phyloP scores from a whole-genome alignment of 306 rosid genomes.

The Erythrophleum fordii region DNA sequence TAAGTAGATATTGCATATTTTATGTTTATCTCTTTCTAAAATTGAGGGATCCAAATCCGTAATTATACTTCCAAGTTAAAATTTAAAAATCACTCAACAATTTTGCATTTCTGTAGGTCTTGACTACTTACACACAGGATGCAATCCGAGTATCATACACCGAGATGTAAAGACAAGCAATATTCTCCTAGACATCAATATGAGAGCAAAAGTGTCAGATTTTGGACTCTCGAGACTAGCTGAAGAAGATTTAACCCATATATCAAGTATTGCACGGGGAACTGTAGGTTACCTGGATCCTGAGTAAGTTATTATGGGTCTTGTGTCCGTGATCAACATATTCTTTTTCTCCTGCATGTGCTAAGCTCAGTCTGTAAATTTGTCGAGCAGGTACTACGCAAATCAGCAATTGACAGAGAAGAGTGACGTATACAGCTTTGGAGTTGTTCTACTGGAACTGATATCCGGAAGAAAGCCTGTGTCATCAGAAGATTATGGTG shows the following conservation, averaged over 20 bases:
- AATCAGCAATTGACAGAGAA: slow-evolving; percentile 90
- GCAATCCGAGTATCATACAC: slow-evolving; percentile 97
- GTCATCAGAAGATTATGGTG: slow-evolving; percentile 83
- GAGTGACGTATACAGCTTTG: slow-evolving; percentile 94
- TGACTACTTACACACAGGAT: slow-evolving; percentile 94
- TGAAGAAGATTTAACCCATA: slow-evolving; percentile 92
- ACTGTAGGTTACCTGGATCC: slow-evolving; percentile 97
- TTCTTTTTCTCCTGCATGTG: slow-evolving; percentile 25
- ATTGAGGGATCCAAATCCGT: neutral
- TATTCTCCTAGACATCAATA: slow-evolving; percentile 88
- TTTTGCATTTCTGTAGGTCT: slow-evolving; percentile 65
- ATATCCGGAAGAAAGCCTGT: slow-evolving; percentile 90
- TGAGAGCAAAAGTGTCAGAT: slow-evolving; percentile 97
- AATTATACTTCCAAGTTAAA: slow-evolving; percentile 34
- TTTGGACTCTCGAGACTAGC: slow-evolving; percentile 93
- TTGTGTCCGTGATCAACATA: slow-evolving; percentile 19
- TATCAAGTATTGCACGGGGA: slow-evolving; percentile 93
- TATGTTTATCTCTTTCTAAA: no score
- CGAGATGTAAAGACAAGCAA: slow-evolving; percentile 95
- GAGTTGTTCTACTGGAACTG: slow-evolving; percentile 89
- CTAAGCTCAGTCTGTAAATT: slow-evolving; percentile 29
- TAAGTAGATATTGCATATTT: no score
- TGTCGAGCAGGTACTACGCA: slow-evolving; percentile 79
- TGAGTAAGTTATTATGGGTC: slow-evolving; percentile 65
- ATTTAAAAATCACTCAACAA: slow-evolving; percentile 27